These are phyloP conservation scores for Rhytidiadelphus loreus DNA, from an alignment of 225 moss, liverwort and hornwort species.

Conservation along the genomic window DNA sequence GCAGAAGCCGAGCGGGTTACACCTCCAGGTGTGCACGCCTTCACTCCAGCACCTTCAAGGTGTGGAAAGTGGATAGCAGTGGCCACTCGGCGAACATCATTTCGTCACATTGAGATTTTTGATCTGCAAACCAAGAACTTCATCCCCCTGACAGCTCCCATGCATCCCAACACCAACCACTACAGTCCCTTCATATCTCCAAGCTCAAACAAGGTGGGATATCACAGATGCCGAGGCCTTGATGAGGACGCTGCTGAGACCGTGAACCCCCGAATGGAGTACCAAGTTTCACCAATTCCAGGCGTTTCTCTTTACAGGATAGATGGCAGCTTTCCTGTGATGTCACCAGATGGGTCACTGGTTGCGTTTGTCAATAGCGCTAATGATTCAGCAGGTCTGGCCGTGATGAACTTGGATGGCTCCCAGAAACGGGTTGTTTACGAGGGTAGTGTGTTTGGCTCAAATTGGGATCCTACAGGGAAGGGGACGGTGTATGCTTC, in stretches of 20 bases:
- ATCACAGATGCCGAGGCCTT: slow-evolving; percentile 64
- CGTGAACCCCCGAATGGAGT: slow-evolving; percentile 26
- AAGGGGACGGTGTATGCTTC: slow-evolving; percentile 35
- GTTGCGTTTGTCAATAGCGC: slow-evolving; percentile 24
- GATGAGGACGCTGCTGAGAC: neutral
- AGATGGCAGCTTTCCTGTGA: slow-evolving; percentile 45
- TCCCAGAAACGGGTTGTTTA: slow-evolving; percentile 22
- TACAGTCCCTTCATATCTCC: slow-evolving; percentile 75
- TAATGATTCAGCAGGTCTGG: neutral
- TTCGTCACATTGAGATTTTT: slow-evolving; percentile 76
- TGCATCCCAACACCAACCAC: slow-evolving; percentile 47
- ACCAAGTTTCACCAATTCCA: slow-evolving; percentile 34
- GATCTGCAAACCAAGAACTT: slow-evolving; percentile 35
- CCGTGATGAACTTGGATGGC: slow-evolving; percentile 50
- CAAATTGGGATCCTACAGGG: slow-evolving; percentile 48
- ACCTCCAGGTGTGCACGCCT: slow-evolving; percentile 62
- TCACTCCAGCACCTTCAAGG: slow-evolving; percentile 72
- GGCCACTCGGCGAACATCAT: slow-evolving; percentile 50
- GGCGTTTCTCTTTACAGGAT: slow-evolving; percentile 39
- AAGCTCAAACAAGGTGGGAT: slow-evolving; percentile 43
- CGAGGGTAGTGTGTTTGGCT: slow-evolving; percentile 9
- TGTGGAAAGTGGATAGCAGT: slow-evolving; percentile 67
- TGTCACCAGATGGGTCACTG: slow-evolving; percentile 54
- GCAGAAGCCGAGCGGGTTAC: slow-evolving; percentile 63
- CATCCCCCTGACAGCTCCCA: slow-evolving; percentile 33